phyloP scores from a whole-genome alignment of 2,329 filamentous ascomycete genomes.

The Epichloe sylvatica region DNA sequence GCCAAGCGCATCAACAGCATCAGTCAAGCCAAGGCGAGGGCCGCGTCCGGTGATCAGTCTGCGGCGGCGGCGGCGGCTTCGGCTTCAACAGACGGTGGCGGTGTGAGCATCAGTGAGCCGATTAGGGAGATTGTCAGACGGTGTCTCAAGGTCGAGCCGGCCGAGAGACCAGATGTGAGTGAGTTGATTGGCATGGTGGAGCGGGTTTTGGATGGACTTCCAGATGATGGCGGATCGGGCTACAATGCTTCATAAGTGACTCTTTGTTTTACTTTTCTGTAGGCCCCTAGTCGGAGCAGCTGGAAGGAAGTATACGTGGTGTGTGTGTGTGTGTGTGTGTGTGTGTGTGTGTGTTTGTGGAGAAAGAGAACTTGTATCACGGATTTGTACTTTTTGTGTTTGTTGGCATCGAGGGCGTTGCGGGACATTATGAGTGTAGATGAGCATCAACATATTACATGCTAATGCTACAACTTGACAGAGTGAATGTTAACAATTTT shows the following conservation, averaged over 20 bases:
- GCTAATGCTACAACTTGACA: no score
- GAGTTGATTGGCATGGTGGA: constrained; percentile 72
- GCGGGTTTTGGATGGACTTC: constrained; percentile 41
- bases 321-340: not conserved
- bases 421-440: no score
- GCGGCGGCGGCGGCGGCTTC: constrained; percentile 3
- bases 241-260: not conserved
- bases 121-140: constrained; percentile 78
- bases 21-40: constrained; percentile 17
- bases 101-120: constrained; percentile 53
- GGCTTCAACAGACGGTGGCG: constrained; percentile 9
- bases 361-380: not conserved
- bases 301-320: not conserved
- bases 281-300: no score
- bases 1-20: constrained; percentile 31
- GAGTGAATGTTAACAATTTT: no score
- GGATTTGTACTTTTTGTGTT: no score
- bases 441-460: no score
- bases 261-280: not conserved
- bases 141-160: constrained; percentile 76
- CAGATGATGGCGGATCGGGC: constrained; percentile 2
- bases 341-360: not conserved
- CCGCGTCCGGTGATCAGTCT: constrained; percentile 15
- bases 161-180: constrained; percentile 74
- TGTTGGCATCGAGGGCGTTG: no score